Conservation (phyloP, 2,329 filamentous ascomycete genomes). For the Penicillium sp. region DNA sequence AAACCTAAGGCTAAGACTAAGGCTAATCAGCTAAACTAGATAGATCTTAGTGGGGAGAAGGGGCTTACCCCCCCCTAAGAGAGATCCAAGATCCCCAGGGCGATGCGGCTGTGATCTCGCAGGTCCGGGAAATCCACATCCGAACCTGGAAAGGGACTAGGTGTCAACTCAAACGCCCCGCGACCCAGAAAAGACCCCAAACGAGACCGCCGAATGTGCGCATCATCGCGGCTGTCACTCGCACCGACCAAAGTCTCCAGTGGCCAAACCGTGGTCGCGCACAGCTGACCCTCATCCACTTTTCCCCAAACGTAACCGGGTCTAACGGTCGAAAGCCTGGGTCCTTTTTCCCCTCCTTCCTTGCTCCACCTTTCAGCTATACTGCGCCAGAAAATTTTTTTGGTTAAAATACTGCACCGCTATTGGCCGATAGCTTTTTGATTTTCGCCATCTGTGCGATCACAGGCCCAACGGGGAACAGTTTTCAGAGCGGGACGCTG, state of each 20-base stretch:
- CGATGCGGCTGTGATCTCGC: slow-evolving; percentile 25
- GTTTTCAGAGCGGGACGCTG: slow-evolving; percentile 2
- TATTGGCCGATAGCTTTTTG: neutral
- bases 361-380: slow-evolving; percentile 14
- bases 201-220: slow-evolving; percentile 28
- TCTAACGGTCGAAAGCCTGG: neutral
- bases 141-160: neutral
- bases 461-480: neutral
- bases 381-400: neutral
- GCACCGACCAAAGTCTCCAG: slow-evolving; percentile 23
- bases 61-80: neutral
- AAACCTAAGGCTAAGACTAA: neutral
- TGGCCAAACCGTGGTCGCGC: slow-evolving; percentile 32
- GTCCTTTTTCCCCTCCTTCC: slow-evolving; percentile 6
- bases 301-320: slow-evolving; percentile 9
- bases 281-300: slow-evolving; percentile 19
- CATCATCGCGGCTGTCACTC: slow-evolving; percentile 33
- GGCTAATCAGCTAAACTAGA: neutral
- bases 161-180: slow-evolving; percentile 5
- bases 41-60: neutral
- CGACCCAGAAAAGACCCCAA: neutral
- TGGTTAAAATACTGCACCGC: neutral
- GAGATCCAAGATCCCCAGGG: neutral
- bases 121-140: slow-evolving; percentile 19
- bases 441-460: neutral